Percentiles rank a stretch among this genome's conserved stretches.
These are phyloP conservation scores for Cryptosporidium baileyi DNA, from an alignment of 169 alveolate genomes.

Conservation along the genomic window DNA sequence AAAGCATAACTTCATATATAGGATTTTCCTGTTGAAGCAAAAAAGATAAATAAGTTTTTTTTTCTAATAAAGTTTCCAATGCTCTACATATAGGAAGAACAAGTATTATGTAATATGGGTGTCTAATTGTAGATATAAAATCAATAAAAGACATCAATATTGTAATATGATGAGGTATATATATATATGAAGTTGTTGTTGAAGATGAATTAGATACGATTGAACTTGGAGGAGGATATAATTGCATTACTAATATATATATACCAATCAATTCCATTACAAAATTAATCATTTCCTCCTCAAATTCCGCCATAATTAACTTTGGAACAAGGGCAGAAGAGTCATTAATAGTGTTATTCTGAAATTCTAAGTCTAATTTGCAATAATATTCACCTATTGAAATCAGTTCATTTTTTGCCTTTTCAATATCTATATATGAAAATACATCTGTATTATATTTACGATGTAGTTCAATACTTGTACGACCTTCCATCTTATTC, in stretches of 20 bases:
- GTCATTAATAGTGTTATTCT: constrained; percentile 30
- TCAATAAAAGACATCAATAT: constrained; percentile 44
- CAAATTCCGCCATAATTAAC: constrained; percentile 60
- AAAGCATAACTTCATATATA: constrained; percentile 28
- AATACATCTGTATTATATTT: constrained; percentile 11
- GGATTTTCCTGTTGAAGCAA: constrained; percentile 59
- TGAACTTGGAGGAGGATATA: constrained; percentile 63
- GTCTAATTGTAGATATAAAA: constrained; percentile 58
- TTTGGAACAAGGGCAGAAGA: constrained; percentile 21
- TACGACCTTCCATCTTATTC: not conserved
- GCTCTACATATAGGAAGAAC: constrained; percentile 66
- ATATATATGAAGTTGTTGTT: constrained; percentile 33
- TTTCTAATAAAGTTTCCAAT: constrained; percentile 44
- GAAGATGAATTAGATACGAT: constrained; percentile 42
- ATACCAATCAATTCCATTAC: constrained; percentile 67
- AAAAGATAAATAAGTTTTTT: constrained; percentile 46
- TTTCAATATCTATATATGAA: constrained; percentile 21
- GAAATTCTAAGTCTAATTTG: constrained; percentile 11
- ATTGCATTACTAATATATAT: constrained; percentile 55
- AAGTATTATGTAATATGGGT: constrained; percentile 53
- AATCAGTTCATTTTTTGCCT: constrained; percentile 20
- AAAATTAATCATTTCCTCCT: constrained; percentile 67
- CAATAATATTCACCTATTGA: constrained; percentile 17
- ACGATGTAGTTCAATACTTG: constrained; percentile 13
- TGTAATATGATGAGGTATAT: constrained; percentile 60